Percentiles rank a stretch among this genome's conserved stretches.
phyloP scores from a whole-genome alignment of 371 early-diverging fungal species.

The Phascolomyces articulosus region DNA sequence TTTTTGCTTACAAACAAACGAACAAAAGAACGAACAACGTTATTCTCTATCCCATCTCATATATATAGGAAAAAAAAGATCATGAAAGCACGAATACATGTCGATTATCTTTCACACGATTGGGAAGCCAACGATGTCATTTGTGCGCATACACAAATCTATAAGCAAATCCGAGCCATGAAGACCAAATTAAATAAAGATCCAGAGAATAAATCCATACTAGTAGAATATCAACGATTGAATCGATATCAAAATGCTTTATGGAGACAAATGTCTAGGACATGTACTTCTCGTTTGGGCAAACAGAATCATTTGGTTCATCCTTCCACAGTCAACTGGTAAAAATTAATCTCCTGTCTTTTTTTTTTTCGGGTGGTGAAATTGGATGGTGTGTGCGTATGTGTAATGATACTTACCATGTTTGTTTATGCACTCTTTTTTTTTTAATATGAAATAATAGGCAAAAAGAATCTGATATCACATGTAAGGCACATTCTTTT shows the following conservation, averaged over 20 bases:
- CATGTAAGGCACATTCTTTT: slow-evolving; percentile 26
- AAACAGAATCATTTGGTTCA: slow-evolving; percentile 27
- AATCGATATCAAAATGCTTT: slow-evolving; percentile 41
- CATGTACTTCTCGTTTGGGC: slow-evolving; percentile 32
- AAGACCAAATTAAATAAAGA: slow-evolving; percentile 11
- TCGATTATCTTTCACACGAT: slow-evolving; percentile 49
- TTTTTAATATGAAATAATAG: slow-evolving; percentile 14
- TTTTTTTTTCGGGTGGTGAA: not conserved
- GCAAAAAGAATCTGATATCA: slow-evolving; percentile 47
- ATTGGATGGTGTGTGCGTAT: too few relatives aligned
- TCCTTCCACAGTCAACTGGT: slow-evolving; percentile 45
- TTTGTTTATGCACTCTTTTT: slow-evolving; percentile 5
- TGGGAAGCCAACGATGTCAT: slow-evolving; percentile 40
- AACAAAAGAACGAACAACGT: too few relatives aligned
- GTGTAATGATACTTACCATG: not conserved
- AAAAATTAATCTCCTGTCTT: slow-evolving; percentile 4
- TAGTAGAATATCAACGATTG: slow-evolving; percentile 27
- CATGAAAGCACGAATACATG: slow-evolving; percentile 39
- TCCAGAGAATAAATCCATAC: slow-evolving; percentile 9
- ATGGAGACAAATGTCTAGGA: slow-evolving; percentile 46
- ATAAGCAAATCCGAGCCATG: slow-evolving; percentile 29
- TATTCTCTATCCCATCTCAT: too few relatives aligned
- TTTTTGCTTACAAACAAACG: too few relatives aligned
- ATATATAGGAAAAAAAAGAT: not conserved
- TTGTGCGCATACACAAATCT: slow-evolving; percentile 28